Evolutionary conservation across 169 alveolate genomes (phyloP), one percentile per base, ranked within the genome.

Genomic region (Plasmodium cynomolgi): DNA sequence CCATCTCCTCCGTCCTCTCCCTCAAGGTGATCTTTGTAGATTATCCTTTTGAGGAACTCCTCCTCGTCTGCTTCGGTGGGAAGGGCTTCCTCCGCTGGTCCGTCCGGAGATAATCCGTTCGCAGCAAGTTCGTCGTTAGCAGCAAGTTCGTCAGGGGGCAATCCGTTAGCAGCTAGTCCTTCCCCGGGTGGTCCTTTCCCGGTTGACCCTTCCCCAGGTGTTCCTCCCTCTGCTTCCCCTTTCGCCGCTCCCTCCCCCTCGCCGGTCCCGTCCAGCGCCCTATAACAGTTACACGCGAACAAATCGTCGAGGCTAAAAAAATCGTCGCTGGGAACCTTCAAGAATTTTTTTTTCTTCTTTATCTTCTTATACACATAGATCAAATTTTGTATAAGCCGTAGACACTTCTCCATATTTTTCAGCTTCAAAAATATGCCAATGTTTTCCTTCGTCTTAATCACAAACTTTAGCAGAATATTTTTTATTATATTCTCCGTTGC

Each of bases 381-480:
- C 33, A 88, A 58, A 26, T 88, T 77, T 1, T 58, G 20, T 41
- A 88, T 39, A 31, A 88, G 72, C 47, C 74, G 80, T 58, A 88
- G 47, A 79, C 94, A 88, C 15, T 88, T 88, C 41, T 79, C 71
- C 37, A 79, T 88, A 79, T 88, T 88, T 56, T 62, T 56, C 33
- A 88, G 41, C 72, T 88, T 88, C 4, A 23, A 37, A 73, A 77
- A 88, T 2, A 88, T 88, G 20, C 13, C 74, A 37, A 88, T 77
- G 23, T 88, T 88, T 58, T 88, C 94, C 54, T 88, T 88, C 3
- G 90, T 88, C 39, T 88, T 88, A 56, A 88, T 88, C 11, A 88
- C 94, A 88, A 88, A 88, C 37, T 88, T 62, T 0, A 79, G 47
- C 33, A 88, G 34, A 79, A 88, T 88, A 88, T 88, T 62, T 80